A percentile compares a stretch with the other conserved stretches of the same genome.
Conservation (phyloP, 805 yeast species). For the Candida berthetii region DNA sequence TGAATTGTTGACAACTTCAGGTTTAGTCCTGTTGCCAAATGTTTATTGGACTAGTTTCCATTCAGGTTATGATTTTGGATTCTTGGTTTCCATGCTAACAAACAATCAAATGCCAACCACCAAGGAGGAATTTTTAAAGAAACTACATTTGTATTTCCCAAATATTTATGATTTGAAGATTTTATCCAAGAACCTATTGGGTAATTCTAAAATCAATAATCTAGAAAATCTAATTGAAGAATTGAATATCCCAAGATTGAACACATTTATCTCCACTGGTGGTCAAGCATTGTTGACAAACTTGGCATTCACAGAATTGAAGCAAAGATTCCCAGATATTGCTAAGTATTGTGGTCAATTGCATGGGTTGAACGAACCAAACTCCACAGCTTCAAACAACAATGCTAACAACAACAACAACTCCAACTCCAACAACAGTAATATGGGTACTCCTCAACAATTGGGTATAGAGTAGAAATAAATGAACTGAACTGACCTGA, state of each 20-base stretch:
- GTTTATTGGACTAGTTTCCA: slow-evolving; percentile 91
- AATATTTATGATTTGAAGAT: slow-evolving; percentile 76
- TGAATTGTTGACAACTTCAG: slow-evolving; percentile 79
- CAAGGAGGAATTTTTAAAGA: slow-evolving; percentile 69
- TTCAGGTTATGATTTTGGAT: slow-evolving; percentile 92
- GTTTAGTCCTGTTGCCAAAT: slow-evolving; percentile 59
- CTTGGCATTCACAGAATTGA: slow-evolving; percentile 55
- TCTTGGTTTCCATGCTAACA: slow-evolving; percentile 68
- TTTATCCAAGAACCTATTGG: slow-evolving; percentile 23
- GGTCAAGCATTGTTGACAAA: slow-evolving; percentile 59
- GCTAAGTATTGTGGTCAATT: slow-evolving; percentile 41
- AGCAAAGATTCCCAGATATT: slow-evolving; percentile 26
- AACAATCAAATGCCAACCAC: slow-evolving; percentile 75
- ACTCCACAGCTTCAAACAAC: neutral
- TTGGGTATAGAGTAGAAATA: too few relatives aligned
- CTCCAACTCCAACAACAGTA: neutral
- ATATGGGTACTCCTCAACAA: neutral
- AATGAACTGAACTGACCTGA: too few relatives aligned
- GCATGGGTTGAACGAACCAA: slow-evolving; percentile 39
- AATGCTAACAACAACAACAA: neutral
- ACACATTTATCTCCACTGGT: slow-evolving; percentile 50
- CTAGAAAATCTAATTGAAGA: slow-evolving; percentile 68
- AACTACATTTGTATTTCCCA: slow-evolving; percentile 73
- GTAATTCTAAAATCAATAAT: slow-evolving; percentile 5
- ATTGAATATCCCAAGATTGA: slow-evolving; percentile 55